phyloP scores from a whole-genome alignment of 2,329 filamentous ascomycete species.

The Penicillium sp. region DNA sequence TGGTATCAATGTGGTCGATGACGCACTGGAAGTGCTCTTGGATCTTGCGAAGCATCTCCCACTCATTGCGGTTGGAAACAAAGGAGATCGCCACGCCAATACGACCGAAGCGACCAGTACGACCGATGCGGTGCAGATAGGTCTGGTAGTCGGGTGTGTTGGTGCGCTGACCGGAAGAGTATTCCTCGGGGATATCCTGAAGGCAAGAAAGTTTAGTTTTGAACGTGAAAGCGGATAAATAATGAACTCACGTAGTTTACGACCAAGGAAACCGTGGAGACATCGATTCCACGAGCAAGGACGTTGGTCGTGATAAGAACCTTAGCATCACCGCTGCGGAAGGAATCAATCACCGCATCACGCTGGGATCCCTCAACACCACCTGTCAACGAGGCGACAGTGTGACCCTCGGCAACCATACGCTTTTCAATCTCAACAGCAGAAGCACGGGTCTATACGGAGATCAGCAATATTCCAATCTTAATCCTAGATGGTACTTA shows the following conservation, averaged over 20 bases:
- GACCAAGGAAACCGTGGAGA: constrained; percentile 91
- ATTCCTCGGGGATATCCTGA: constrained; percentile 67
- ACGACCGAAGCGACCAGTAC: constrained; percentile 93
- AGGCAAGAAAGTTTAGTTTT: constrained; percentile 7
- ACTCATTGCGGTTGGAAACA: constrained; percentile 82
- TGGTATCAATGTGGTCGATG: constrained; percentile 75
- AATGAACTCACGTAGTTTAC: constrained; percentile 77
- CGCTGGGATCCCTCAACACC: constrained; percentile 80
- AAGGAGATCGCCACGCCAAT: constrained; percentile 96
- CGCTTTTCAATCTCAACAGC: constrained; percentile 80
- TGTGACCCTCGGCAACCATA: constrained; percentile 87
- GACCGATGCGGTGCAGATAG: constrained; percentile 95
- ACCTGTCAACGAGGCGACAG: constrained; percentile 85
- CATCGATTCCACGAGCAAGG: constrained; percentile 89
- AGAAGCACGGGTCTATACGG: constrained; percentile 72
- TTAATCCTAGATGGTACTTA: constrained; percentile 42
- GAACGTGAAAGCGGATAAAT: no score
- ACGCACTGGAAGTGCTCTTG: constrained; percentile 76
- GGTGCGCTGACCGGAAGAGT: constrained; percentile 57
- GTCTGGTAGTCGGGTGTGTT: constrained; percentile 84
- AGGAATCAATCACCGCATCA: constrained; percentile 80
- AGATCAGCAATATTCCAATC: constrained; percentile 20
- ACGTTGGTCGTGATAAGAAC: constrained; percentile 98
- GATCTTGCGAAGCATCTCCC: constrained; percentile 75
- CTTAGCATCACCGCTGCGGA: constrained; percentile 83